These are phyloP conservation scores for Malbranchea cinnamomea DNA, from an alignment of 2,329 filamentous ascomycete genomes.

Conservation along the genomic window DNA sequence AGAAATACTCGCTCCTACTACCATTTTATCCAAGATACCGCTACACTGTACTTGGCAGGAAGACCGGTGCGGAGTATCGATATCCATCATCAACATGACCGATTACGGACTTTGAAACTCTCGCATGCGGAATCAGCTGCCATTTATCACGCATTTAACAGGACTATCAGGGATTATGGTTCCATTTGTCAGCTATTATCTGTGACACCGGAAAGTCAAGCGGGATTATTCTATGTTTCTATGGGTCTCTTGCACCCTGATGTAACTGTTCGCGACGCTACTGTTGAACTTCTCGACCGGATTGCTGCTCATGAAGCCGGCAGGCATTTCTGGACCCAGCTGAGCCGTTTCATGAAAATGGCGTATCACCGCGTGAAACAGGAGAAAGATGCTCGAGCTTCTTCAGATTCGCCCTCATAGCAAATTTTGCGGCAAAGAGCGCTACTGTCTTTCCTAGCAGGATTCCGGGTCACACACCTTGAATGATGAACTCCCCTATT, in stretches of 20 bases:
- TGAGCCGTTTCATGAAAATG: slow-evolving; percentile 79
- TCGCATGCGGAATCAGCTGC: slow-evolving; percentile 61
- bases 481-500: too few species aligned
- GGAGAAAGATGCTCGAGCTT: slow-evolving; percentile 33
- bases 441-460: too few species aligned
- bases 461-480: too few species aligned
- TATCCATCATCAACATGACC: slow-evolving; percentile 82
- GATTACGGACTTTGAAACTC: slow-evolving; percentile 67
- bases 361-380: slow-evolving; percentile 67
- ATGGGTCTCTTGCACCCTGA: slow-evolving; percentile 87
- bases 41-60: slow-evolving; percentile 23
- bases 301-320: slow-evolving; percentile 80
- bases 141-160: slow-evolving; percentile 68
- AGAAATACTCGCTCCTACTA: slow-evolving; percentile 90
- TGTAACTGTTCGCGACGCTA: slow-evolving; percentile 58
- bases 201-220: slow-evolving; percentile 71
- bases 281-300: slow-evolving; percentile 66
- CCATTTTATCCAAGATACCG: slow-evolving; percentile 68
- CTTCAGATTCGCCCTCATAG: slow-evolving; percentile 13
- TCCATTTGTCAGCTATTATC: slow-evolving; percentile 73
- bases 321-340: slow-evolving; percentile 75
- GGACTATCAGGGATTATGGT: slow-evolving; percentile 63
- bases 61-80: slow-evolving; percentile 39
- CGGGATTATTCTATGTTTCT: slow-evolving; percentile 78
- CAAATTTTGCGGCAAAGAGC: too few species aligned